These are phyloP conservation scores for Asterophora lycoperdoides DNA, from an alignment of 768 basidiomycete species.

Conservation along the genomic window DNA sequence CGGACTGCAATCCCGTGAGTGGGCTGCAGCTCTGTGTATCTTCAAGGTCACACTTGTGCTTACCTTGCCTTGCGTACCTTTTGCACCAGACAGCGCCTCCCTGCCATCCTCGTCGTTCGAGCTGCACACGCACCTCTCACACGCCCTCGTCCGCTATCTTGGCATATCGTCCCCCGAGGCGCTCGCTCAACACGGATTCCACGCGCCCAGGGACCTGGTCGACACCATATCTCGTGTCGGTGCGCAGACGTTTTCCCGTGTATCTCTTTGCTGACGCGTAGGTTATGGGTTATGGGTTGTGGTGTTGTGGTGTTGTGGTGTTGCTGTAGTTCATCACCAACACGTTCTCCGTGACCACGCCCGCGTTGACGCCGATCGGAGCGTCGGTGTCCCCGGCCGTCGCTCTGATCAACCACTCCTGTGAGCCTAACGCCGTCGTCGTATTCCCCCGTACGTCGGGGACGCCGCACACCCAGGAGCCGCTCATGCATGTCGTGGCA, in stretches of 20 bases:
- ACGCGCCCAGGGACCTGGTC: conserved; percentile 58
- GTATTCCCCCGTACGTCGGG: conserved; percentile 69
- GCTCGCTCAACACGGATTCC: conserved; percentile 52
- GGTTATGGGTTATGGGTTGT: no score
- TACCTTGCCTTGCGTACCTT: no score
- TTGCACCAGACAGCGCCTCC: conserved; percentile 49
- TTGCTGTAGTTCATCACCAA: conserved; percentile 79
- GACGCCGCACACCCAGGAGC: conserved; percentile 38
- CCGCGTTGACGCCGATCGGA: conserved; percentile 77
- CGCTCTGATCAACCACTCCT: conserved; percentile 87
- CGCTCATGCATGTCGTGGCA: conserved; percentile 69
- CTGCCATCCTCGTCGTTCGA: conserved; percentile 46
- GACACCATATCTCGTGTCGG: conserved; percentile 69
- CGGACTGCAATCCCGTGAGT: conserved; percentile 73
- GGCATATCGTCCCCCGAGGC: conserved; percentile 55
- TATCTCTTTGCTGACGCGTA: no score
- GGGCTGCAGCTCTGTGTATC: background rate
- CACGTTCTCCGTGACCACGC: conserved; percentile 80
- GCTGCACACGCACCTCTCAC: conserved; percentile 65
- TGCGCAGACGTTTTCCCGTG: no score
- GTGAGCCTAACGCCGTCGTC: conserved; percentile 84
- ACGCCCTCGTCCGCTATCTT: conserved; percentile 70
- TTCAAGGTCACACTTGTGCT: no score
- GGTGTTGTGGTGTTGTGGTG: no score
- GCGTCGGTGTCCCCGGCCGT: conserved; percentile 75